Conservation (phyloP, 495 filamentous ascomycete genomes). For the Penicillium subrubescens region DNA sequence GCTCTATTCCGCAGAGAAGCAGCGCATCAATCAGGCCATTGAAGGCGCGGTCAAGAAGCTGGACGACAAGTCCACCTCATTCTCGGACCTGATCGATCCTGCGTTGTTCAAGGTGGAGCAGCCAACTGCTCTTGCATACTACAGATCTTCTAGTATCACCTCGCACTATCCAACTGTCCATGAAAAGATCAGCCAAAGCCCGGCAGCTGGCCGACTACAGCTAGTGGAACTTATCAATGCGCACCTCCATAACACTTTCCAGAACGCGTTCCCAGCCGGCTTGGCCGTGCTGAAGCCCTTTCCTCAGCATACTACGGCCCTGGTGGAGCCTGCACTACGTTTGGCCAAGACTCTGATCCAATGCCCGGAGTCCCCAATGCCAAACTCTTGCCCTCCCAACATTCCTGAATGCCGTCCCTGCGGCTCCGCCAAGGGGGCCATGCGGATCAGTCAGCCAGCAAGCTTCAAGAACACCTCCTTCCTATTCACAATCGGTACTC, state of each 20-base stretch:
- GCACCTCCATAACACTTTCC: slow-evolving; percentile 86
- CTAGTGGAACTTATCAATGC: slow-evolving; percentile 78
- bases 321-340: slow-evolving; percentile 67
- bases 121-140: slow-evolving; percentile 74
- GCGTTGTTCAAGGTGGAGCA: slow-evolving; percentile 67
- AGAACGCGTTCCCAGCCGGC: slow-evolving; percentile 72
- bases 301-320: slow-evolving; percentile 67
- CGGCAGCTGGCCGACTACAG: slow-evolving; percentile 57
- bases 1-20: slow-evolving; percentile 73
- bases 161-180: slow-evolving; percentile 65
- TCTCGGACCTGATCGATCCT: slow-evolving; percentile 58
- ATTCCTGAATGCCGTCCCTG: slow-evolving; percentile 72
- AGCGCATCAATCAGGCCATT: slow-evolving; percentile 65
- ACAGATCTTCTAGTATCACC: slow-evolving; percentile 62
- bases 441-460: slow-evolving; percentile 58
- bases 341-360: slow-evolving; percentile 71
- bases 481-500: slow-evolving; percentile 77
- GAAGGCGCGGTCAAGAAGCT: slow-evolving; percentile 63
- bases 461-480: slow-evolving; percentile 62
- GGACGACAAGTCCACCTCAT: slow-evolving; percentile 52
- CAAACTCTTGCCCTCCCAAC: slow-evolving; percentile 86
- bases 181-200: slow-evolving; percentile 57
- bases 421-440: slow-evolving; percentile 50
- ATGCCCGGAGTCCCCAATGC: slow-evolving; percentile 71
- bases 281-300: slow-evolving; percentile 80